phyloP scores from a whole-genome alignment of 1,284 basidiomycete genomes.

The Tilletia indica region DNA sequence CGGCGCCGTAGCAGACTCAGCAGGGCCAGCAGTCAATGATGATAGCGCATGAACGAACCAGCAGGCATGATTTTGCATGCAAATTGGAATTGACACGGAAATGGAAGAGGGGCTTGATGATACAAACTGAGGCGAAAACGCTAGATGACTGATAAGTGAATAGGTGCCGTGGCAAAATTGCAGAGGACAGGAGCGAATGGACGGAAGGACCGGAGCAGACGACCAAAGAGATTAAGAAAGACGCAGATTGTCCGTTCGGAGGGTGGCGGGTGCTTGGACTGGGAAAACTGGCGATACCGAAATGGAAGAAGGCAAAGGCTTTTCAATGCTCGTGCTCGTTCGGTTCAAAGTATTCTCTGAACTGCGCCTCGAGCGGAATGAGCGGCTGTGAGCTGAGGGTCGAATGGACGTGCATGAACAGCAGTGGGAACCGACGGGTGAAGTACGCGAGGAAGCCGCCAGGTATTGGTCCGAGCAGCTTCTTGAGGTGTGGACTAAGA shows the following conservation, averaged over 20 bases:
- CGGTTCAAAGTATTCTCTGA: constrained; percentile 37
- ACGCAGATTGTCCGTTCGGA: background rate
- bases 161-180: background rate
- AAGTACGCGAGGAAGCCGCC: constrained; percentile 91
- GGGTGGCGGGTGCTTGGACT: background rate
- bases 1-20: background rate
- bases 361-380: constrained; percentile 42
- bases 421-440: constrained; percentile 79
- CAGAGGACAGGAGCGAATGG: background rate
- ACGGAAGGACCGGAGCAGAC: background rate
- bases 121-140: background rate
- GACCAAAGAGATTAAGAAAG: background rate
- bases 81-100: background rate
- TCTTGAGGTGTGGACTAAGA: constrained; percentile 81
- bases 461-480: constrained; percentile 82
- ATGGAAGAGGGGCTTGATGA: background rate
- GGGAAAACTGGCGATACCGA: background rate
- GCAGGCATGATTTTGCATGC: background rate
- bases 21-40: background rate
- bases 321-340: constrained; percentile 14
- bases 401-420: constrained; percentile 87
- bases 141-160: background rate
- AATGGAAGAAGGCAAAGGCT: too few relatives aligned
- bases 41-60: too few relatives aligned
- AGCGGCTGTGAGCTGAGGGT: constrained; percentile 65